Evolutionary conservation across 805 yeast species (phyloP).

Genomic region (Lipomyces orientalis): DNA sequence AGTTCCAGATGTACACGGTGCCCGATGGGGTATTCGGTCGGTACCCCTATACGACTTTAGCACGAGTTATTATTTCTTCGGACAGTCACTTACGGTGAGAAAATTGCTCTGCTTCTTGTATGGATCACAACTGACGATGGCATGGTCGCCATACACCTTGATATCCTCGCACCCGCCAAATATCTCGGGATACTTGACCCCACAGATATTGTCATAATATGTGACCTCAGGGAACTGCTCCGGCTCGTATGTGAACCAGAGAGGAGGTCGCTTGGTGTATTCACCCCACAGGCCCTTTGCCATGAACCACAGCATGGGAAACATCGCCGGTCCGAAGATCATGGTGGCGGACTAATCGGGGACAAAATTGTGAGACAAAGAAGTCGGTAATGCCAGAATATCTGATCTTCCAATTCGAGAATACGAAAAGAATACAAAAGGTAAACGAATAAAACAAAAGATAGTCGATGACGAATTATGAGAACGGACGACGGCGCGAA

Average conservation of each 20-base stretch:
- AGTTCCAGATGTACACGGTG: conserved; percentile 35
- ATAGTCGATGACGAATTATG: not conserved
- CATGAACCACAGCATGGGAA: conserved; percentile 36
- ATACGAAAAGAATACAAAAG: not conserved
- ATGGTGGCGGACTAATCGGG: conserved; percentile 14
- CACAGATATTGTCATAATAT: conserved; percentile 26
- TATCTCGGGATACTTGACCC: conserved; percentile 25
- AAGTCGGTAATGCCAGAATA: not conserved
- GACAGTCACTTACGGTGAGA: conserved; percentile 21
- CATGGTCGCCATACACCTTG: conserved; percentile 33
- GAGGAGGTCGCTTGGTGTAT: conserved; percentile 34
- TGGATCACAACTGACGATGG: conserved; percentile 36
- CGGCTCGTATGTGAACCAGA: conserved; percentile 33
- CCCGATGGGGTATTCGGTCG: conserved; percentile 28
- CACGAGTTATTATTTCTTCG: not conserved
- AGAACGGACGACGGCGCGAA: not conserved
- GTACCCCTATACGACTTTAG: conserved; percentile 19
- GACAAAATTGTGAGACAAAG: not conserved
- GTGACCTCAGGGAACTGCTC: conserved; percentile 36
- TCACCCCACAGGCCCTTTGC: conserved; percentile 35
- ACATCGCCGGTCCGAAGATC: conserved; percentile 34
- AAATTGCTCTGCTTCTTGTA: conserved; percentile 33
- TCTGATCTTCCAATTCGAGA: not conserved
- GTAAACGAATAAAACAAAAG: not conserved
- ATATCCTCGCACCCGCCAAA: conserved; percentile 35